Conservation (phyloP, 2,329 filamentous ascomycete genomes). For the Microdochium bolleyi region DNA sequence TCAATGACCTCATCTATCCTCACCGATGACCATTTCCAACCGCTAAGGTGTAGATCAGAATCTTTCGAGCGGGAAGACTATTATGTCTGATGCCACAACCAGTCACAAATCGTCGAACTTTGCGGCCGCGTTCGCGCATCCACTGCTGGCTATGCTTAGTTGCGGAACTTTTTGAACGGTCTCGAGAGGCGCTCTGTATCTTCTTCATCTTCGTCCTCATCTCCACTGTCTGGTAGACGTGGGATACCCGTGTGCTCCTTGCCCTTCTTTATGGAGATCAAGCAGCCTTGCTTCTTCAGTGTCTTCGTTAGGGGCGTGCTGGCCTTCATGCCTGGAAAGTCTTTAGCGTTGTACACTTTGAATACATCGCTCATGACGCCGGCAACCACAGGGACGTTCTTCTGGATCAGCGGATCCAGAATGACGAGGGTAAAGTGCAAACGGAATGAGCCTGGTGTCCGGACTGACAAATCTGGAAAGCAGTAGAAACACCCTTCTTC, state of each 20-base stretch:
- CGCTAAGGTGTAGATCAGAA: no score
- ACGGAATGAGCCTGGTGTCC: constrained; percentile 68
- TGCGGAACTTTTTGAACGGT: background rate
- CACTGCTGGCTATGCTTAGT: background rate
- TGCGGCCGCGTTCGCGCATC: background rate
- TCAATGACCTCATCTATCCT: no score
- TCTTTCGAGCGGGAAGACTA: no score
- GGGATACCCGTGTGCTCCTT: constrained; percentile 50
- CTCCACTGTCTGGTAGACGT: constrained; percentile 32
- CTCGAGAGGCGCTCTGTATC: background rate
- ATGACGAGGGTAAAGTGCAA: constrained; percentile 68
- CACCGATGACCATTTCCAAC: no score
- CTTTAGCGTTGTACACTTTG: constrained; percentile 74
- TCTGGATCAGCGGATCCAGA: constrained; percentile 55
- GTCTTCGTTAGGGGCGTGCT: constrained; percentile 67
- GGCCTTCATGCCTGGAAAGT: constrained; percentile 77
- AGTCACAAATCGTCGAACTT: no score
- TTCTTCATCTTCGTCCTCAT: constrained; percentile 28
- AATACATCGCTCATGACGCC: constrained; percentile 61
- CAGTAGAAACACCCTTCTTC: constrained; percentile 77
- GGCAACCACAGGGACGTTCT: constrained; percentile 40
- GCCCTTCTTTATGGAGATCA: constrained; percentile 81
- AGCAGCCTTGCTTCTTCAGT: constrained; percentile 71
- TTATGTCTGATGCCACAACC: no score
- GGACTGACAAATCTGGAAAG: constrained; percentile 74